A percentile compares a stretch with the other conserved stretches of the same genome.
Evolutionary conservation across 805 yeast genomes (phyloP).

Genomic region (Jamesozyma jinghongensis): DNA sequence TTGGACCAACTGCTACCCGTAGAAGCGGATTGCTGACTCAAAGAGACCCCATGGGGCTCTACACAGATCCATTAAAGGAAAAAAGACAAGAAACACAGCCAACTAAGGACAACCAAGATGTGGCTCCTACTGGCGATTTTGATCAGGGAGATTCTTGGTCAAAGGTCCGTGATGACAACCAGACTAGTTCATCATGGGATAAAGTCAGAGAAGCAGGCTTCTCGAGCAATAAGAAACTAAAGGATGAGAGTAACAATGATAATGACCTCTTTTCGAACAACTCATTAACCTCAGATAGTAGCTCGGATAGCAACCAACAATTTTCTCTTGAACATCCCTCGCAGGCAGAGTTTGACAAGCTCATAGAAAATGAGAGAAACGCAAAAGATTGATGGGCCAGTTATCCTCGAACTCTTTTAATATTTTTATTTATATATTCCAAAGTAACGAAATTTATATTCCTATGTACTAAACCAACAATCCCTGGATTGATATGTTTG

Average conservation of each 20-base stretch:
- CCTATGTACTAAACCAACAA: too few species aligned
- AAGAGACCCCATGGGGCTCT: conserved; percentile 33
- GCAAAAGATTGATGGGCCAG: too few species aligned
- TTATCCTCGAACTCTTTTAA: too few species aligned
- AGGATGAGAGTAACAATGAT: not conserved
- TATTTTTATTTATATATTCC: too few species aligned
- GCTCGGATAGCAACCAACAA: not conserved
- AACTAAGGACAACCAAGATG: not conserved
- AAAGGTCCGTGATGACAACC: conserved; percentile 27
- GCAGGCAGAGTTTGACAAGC: too few species aligned
- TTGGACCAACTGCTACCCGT: conserved; percentile 2
- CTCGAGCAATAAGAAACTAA: not conserved
- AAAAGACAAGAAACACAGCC: conserved; percentile 6
- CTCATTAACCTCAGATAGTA: not conserved
- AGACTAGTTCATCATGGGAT: conserved; percentile 26
- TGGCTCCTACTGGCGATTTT: conserved; percentile 7
- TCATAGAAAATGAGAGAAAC: too few species aligned
- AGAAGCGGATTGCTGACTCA: conserved; percentile 25
- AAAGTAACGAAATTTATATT: too few species aligned
- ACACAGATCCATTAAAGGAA: conserved; percentile 19
- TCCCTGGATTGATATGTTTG: too few species aligned
- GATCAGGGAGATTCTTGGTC: conserved; percentile 29
- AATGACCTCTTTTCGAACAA: not conserved
- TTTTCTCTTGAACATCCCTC: too few species aligned
- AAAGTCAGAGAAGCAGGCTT: conserved; percentile 18